Percentiles rank a stretch among this genome's conserved stretches.
These are phyloP conservation scores for Mycena alexandri DNA, from an alignment of 768 basidiomycete species.

Conservation along the genomic window DNA sequence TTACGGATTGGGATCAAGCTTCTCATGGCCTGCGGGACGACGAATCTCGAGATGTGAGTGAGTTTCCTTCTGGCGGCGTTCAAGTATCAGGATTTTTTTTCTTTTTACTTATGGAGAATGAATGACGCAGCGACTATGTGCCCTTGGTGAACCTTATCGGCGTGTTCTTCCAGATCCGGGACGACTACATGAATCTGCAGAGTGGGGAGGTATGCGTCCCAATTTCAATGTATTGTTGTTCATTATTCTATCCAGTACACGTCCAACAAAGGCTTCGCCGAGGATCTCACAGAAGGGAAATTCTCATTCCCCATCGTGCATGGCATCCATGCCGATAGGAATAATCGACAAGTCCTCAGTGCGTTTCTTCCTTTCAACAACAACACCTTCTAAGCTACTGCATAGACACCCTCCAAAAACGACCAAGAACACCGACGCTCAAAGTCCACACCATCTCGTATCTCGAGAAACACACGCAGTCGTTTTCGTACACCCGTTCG, in stretches of 20 bases:
- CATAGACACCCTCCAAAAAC: conserved; percentile 57
- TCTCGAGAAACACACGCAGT: conserved; percentile 51
- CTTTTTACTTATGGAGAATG: too few species aligned
- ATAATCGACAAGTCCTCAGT: conserved; percentile 69
- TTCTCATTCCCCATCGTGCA: conserved; percentile 87
- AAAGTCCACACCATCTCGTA: conserved; percentile 75
- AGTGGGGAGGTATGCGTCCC: conserved; percentile 74
- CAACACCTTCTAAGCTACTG: background rate
- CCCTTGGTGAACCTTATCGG: conserved; percentile 95
- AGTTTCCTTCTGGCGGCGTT: too few species aligned
- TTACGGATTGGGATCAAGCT: conserved; percentile 93
- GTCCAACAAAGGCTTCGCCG: conserved; percentile 74
- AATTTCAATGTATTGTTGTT: background rate
- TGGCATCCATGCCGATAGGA: conserved; percentile 66
- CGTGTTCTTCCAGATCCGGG: conserved; percentile 96
- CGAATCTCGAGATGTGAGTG: conserved; percentile 68
- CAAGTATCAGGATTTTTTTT: too few species aligned
- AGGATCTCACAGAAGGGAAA: conserved; percentile 85
- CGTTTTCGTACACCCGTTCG: conserved; percentile 74
- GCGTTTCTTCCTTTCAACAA: conserved; percentile 43
- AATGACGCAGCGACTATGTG: conserved; percentile 78
- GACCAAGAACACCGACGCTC: conserved; percentile 69
- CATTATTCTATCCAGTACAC: conserved; percentile 60
- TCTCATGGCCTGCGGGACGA: conserved; percentile 92
- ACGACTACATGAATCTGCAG: conserved; percentile 96